These are phyloP conservation scores for Colletotrichum coccodes DNA, from an alignment of 2,329 filamentous ascomycete species.

Conservation along the genomic window DNA sequence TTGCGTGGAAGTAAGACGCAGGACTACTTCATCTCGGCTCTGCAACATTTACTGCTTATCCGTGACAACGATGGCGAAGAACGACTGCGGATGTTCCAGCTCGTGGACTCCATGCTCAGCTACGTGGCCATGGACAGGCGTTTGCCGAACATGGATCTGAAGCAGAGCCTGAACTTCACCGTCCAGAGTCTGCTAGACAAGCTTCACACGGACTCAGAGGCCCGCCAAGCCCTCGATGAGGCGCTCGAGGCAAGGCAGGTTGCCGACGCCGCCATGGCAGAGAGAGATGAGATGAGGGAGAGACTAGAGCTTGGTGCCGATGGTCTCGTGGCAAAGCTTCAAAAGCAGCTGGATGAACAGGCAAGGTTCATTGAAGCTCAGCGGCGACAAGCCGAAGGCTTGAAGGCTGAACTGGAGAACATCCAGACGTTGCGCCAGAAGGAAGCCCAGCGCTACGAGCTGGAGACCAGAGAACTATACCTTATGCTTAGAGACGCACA, in stretches of 20 bases:
- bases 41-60: conserved; percentile 95
- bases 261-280: conserved; percentile 93
- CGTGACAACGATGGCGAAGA: conserved; percentile 93
- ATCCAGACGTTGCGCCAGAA: conserved; percentile 87
- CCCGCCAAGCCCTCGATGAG: conserved; percentile 90
- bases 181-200: conserved; percentile 96
- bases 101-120: conserved; percentile 98
- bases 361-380: conserved; percentile 90
- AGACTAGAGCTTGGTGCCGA: conserved; percentile 92
- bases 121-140: conserved; percentile 98
- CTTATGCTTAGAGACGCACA: conserved; percentile 98
- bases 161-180: conserved; percentile 97
- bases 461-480: conserved; percentile 96
- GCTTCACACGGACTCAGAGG: conserved; percentile 95
- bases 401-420: conserved; percentile 91
- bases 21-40: conserved; percentile 94
- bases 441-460: conserved; percentile 92
- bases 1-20: conserved; percentile 86
- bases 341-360: conserved; percentile 95
- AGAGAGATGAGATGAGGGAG: conserved; percentile 93
- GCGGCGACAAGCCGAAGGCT: conserved; percentile 82
- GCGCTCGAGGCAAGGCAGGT: conserved; percentile 90
- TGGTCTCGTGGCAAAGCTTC: conserved; percentile 90
- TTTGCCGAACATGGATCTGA: conserved; percentile 95
- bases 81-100: conserved; percentile 92